Evolutionary conservation across 2,329 filamentous ascomycete species (phyloP), one percentile per base, ranked within the genome.

Genomic region (Neofusicoccum sp.): DNA sequence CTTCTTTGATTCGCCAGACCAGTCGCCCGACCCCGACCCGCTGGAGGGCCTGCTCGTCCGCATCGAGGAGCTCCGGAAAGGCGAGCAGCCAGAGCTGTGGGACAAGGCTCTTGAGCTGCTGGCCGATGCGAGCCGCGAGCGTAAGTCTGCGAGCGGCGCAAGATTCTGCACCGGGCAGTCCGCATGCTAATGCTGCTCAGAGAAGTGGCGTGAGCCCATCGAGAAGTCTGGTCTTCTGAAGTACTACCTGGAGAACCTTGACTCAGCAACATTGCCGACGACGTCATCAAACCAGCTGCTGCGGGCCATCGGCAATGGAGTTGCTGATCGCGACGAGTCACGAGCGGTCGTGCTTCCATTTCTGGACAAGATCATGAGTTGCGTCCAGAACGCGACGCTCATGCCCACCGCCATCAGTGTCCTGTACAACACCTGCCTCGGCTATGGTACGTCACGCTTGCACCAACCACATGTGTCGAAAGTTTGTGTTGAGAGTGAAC

Each of bases 371-470:
- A 64, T 76, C 3, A 62, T 68, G 40, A 62, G 61, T 14, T 73
- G 68, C 44, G 60, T 75, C 3, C 54, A 64, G 9, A 61, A 64
- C 12, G 63, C 68, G 40, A 65, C 69, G 4, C 61, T 76, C 16
- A 60, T 59, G 8, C 58, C 63, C 4, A 72, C 71, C 14, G 69
- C 74, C 47, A 66, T 76, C 33, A 76, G 72, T 40, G 77, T 79
- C 1, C 65, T 79, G 11, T 75, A 76, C 66, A 80, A 80, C 62
- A 71, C 79, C 14, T 77, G 76, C 64, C 73, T 74, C 20, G 75
- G 76, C 51, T 77, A 69, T 61, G 71, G 73, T 76, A 68, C 40
- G 68, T 60, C 33, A 14, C 24, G 11, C 6, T 45, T 16, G 28
- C 36, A 26, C n/a, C 28, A 33, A 40, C 24, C 30, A 40, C 8